Evolutionary conservation across 257 asterid genomes (phyloP), one percentile per base, ranked within the genome.

Genomic region (Solanum gandarillasii): DNA sequence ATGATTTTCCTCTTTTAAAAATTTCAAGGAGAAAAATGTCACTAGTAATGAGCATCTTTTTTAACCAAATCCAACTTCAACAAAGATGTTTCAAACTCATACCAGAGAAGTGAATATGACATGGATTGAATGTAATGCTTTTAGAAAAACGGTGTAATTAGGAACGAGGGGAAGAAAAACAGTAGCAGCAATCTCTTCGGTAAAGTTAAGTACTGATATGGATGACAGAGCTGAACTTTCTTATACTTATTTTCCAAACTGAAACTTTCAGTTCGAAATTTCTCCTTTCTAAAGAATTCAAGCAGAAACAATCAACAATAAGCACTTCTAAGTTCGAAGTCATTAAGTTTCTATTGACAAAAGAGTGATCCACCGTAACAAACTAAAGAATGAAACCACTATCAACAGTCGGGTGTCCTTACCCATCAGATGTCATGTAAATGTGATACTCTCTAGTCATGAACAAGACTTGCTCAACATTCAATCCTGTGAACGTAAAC

Each of bases 361-460:
- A 78, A 39, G 8, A 81, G 38, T 27, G 38, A 81, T 48, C 85
- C 39, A 16, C 23, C 13, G 27, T 81, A 81, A 27, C 85, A 27
- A 81, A 81, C 39, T 81, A 43, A 81, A 46, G 39, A 43, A 46
- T 46, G 34, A 46, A 81, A 46, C 11, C 23, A 46, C 52, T 5
- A 81, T 81, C 39, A 43, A 79, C 16, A 81, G 39, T 23, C 41
- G 60, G 41, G 62, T 52, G 36, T 87, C 79, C 87, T 92, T 89
- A 95, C 98, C 98, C 98, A 88, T 95, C 98, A 79, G 98, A 94
- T 14, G 98, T 95, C 98, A 95, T 94, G 92, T 95, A 95, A 62
- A 95, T 91, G 91, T 95, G 98, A 89, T 91, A 92, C 89, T 95
- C 98, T 91, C 90, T 88, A 29, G 92, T 94, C 98, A 95, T 95